These are phyloP conservation scores for Emergomyces orientalis DNA, from an alignment of 2,329 filamentous ascomycete genomes.

Conservation along the genomic window DNA sequence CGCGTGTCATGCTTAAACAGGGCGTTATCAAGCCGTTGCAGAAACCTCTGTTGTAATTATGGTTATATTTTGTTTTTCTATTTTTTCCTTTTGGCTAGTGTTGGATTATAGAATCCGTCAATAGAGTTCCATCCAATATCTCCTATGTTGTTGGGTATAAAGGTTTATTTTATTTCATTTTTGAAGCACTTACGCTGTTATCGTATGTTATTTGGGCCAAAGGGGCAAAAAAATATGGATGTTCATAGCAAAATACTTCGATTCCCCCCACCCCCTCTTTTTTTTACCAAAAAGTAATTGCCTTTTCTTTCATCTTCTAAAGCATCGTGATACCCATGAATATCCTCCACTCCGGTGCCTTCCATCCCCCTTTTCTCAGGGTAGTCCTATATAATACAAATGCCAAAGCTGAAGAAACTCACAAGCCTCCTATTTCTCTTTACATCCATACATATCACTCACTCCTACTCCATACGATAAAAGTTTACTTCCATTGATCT, in stretches of 20 bases:
- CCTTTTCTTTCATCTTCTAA: too few relatives aligned
- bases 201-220: too few relatives aligned
- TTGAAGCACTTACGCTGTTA: too few relatives aligned
- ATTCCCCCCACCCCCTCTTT: too few relatives aligned
- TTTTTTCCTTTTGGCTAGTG: neutral
- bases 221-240: too few relatives aligned
- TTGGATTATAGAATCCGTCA: neutral
- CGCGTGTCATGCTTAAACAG: slow-evolving; percentile 80
- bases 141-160: neutral
- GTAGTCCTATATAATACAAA: neutral
- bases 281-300: too few relatives aligned
- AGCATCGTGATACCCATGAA: too few relatives aligned
- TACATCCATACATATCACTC: too few relatives aligned
- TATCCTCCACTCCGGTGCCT: neutral
- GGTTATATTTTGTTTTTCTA: neutral
- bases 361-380: neutral
- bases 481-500: too few relatives aligned
- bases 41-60: slow-evolving; percentile 52
- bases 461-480: too few relatives aligned
- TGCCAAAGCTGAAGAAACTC: neutral
- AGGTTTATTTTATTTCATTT: neutral
- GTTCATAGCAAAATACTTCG: too few relatives aligned
- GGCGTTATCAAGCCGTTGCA: slow-evolving; percentile 82
- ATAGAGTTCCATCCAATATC: too few relatives aligned
- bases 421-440: neutral